phyloP scores from a whole-genome alignment of 2,329 filamentous ascomycete species.

The Didymosphaeria variabile region DNA sequence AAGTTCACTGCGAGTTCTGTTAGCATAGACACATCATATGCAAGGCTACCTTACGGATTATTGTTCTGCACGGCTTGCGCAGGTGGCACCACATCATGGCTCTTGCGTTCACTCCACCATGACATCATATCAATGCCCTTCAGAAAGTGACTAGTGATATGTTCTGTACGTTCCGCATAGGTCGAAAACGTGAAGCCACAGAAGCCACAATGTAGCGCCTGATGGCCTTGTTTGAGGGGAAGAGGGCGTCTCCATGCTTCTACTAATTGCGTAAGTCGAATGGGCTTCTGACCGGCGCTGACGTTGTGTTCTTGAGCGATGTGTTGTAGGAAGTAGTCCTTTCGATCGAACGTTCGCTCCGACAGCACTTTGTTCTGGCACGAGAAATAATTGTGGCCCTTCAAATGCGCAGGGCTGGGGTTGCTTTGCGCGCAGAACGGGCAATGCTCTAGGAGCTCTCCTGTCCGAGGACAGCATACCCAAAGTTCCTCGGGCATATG shows the following conservation, averaged over 20 bases:
- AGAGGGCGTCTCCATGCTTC: slow-evolving; percentile 32
- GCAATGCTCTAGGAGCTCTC: slow-evolving; percentile 54
- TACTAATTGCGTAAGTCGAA: slow-evolving; percentile 34
- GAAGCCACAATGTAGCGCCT: slow-evolving; percentile 40
- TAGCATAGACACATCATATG: neutral
- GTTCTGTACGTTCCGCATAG: slow-evolving; percentile 36
- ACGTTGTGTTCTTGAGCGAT: slow-evolving; percentile 59
- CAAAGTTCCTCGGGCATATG: slow-evolving; percentile 58
- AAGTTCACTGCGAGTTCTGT: slow-evolving; percentile 18
- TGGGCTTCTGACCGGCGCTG: slow-evolving; percentile 51
- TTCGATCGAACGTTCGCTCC: slow-evolving; percentile 63
- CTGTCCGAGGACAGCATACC: slow-evolving; percentile 35
- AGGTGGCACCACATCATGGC: slow-evolving; percentile 23
- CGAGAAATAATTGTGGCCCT: slow-evolving; percentile 60
- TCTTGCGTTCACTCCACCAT: slow-evolving; percentile 35
- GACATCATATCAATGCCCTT: slow-evolving; percentile 36
- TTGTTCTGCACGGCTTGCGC: neutral
- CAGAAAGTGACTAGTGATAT: slow-evolving; percentile 38
- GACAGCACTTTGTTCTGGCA: slow-evolving; percentile 66
- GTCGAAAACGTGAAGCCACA: slow-evolving; percentile 31
- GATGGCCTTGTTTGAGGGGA: slow-evolving; percentile 27
- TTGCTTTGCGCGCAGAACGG: slow-evolving; percentile 59
- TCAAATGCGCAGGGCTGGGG: slow-evolving; percentile 58
- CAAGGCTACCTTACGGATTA: slow-evolving; percentile 26
- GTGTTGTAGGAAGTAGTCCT: slow-evolving; percentile 62